Conservation (phyloP, 2,329 filamentous ascomycete genomes). For the Ilyonectria destructans region DNA sequence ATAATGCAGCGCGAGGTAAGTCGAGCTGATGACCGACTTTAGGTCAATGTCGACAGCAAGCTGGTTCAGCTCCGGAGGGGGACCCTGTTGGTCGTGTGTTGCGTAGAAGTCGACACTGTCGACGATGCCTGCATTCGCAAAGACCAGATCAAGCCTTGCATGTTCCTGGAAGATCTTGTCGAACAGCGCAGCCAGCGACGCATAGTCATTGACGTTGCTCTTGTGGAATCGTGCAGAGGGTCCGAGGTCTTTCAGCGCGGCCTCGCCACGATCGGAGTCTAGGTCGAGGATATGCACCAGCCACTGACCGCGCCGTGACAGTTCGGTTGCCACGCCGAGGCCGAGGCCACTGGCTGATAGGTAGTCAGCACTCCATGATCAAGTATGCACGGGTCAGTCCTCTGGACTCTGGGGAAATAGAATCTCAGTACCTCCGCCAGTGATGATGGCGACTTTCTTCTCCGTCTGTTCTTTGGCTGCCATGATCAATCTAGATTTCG, state of each 20-base stretch:
- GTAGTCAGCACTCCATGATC: not conserved
- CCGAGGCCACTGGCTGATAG: not conserved
- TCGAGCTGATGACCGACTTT: not conserved
- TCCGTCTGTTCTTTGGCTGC: not conserved
- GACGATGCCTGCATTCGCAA: not conserved
- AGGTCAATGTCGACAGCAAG: not conserved
- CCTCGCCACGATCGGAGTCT: not conserved
- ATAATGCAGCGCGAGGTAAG: not conserved
- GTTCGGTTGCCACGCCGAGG: not conserved
- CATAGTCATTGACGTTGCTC: not conserved
- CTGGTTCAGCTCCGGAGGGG: not conserved
- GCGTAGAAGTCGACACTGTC: not conserved
- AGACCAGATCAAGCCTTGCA: not conserved
- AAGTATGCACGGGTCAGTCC: not conserved
- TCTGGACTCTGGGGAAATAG: too few relatives aligned
- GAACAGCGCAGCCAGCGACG: not conserved
- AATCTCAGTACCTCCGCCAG: not conserved
- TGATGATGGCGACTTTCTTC: not conserved
- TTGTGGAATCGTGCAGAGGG: not conserved
- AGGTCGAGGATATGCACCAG: not conserved
- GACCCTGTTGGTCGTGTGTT: not conserved
- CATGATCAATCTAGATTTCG: not conserved
- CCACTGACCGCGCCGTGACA: not conserved
- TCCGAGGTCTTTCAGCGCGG: not conserved
- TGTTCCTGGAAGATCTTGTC: not conserved